phyloP scores from a whole-genome alignment of 305 asterid genomes.

The Fraxinus nigra region DNA sequence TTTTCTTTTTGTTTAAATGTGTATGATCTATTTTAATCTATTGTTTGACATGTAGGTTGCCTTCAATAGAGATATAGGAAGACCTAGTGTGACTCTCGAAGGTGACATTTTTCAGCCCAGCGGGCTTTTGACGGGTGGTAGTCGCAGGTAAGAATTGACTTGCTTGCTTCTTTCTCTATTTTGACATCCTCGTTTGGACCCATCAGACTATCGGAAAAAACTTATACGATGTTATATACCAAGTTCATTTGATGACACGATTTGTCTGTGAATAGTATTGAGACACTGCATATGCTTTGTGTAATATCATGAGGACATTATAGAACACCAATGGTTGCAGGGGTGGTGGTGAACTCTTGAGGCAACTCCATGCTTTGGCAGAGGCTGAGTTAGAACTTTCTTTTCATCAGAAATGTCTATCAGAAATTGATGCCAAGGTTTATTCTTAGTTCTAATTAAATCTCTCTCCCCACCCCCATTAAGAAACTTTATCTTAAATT shows the following conservation, averaged over 20 bases:
- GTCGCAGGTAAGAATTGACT: constrained; percentile 69
- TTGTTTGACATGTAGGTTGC: constrained; percentile 57
- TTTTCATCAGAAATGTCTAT: constrained; percentile 56
- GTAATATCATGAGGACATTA: constrained; percentile 8
- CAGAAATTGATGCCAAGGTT: constrained; percentile 79
- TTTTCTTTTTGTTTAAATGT: not conserved
- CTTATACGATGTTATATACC: not conserved
- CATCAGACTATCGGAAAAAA: not conserved
- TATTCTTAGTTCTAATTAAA: constrained; percentile 3
- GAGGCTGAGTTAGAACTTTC: constrained; percentile 68
- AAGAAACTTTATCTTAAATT: not conserved
- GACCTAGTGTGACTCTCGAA: constrained; percentile 77
- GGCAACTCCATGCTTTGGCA: constrained; percentile 77
- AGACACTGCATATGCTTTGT: not conserved
- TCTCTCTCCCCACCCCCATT: not conserved
- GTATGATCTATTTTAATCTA: constrained; percentile 17
- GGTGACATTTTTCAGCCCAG: constrained; percentile 97
- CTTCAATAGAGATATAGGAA: constrained; percentile 59
- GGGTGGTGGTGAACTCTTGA: constrained; percentile 89
- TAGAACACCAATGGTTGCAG: constrained; percentile 43
- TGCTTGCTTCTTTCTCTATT: constrained; percentile 21
- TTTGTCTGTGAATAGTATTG: not conserved
- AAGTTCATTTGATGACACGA: not conserved
- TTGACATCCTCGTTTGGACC: constrained; percentile 1
- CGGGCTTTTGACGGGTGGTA: constrained; percentile 95